These are phyloP conservation scores for Omphalea diandra DNA, from an alignment of 441 rosid genomes.

Conservation along the genomic window DNA sequence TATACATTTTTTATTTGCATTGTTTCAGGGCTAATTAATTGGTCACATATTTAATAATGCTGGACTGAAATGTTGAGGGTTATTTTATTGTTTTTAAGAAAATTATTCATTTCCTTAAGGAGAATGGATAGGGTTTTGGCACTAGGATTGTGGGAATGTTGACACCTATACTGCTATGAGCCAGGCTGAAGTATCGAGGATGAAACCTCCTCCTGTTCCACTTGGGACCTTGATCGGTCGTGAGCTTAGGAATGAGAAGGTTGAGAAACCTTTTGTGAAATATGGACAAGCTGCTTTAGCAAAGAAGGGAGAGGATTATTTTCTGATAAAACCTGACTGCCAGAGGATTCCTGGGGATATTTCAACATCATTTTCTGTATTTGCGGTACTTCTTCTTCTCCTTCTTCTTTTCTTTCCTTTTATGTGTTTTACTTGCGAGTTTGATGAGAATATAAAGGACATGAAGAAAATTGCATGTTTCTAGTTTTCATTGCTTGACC, in stretches of 20 bases:
- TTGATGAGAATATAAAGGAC: too few species aligned
- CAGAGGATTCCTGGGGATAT: constrained; percentile 75
- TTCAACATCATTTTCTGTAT: constrained; percentile 80
- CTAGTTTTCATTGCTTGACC: too few species aligned
- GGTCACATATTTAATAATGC: background rate
- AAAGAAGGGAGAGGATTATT: constrained; percentile 96
- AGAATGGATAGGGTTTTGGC: constrained; percentile 30
- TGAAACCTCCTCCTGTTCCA: constrained; percentile 79
- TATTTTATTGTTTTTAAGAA: background rate
- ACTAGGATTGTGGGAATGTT: constrained; percentile 42
- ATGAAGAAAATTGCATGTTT: too few species aligned
- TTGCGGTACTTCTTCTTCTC: constrained; percentile 55
- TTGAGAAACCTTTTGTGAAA: constrained; percentile 77
- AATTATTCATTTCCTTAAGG: constrained; percentile 15
- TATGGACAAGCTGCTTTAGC: constrained; percentile 97
- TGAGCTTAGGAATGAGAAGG: constrained; percentile 83
- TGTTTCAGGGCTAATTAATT: background rate
- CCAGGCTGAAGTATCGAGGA: constrained; percentile 57
- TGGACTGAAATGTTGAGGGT: background rate
- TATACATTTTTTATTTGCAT: background rate
- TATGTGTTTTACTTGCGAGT: constrained; percentile 4
- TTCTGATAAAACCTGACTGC: constrained; percentile 73
- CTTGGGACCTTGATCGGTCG: constrained; percentile 90
- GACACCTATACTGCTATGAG: constrained; percentile 59
- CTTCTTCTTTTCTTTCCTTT: background rate